Conservation (phyloP, 176 grass and related monocot species). For the Ananas comosus region DNA sequence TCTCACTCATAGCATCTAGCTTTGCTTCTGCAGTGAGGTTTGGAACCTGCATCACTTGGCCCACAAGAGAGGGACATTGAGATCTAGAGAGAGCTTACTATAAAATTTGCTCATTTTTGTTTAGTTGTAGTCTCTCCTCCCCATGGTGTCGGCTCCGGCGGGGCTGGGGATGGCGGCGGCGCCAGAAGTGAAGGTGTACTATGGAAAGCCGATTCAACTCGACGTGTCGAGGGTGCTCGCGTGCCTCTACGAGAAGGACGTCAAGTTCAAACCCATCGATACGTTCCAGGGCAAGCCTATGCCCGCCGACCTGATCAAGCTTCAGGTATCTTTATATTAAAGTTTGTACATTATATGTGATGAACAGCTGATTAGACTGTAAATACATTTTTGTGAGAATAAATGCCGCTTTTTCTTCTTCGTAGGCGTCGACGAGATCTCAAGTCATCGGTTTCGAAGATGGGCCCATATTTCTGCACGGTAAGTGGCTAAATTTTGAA, state of each 20-base stretch:
- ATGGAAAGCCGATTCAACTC: slow-evolving; percentile 59
- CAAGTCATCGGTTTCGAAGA: slow-evolving; percentile 62
- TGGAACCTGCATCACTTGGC: slow-evolving; percentile 35
- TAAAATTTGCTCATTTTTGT: slow-evolving; percentile 15
- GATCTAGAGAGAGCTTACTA: slow-evolving; percentile 14
- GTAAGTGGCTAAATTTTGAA: slow-evolving; percentile 25
- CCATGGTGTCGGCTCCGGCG: slow-evolving; percentile 36
- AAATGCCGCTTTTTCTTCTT: slow-evolving; percentile 5
- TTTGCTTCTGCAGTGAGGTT: slow-evolving; percentile 60
- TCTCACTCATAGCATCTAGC: slow-evolving; percentile 53
- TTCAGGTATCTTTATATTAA: slow-evolving; percentile 49
- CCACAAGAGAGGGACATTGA: not conserved
- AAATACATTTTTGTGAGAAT: too few species aligned
- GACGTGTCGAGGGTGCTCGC: slow-evolving; percentile 84
- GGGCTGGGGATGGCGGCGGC: slow-evolving; percentile 29
- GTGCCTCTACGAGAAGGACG: slow-evolving; percentile 72
- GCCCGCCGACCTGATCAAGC: slow-evolving; percentile 39
- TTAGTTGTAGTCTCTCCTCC: not conserved
- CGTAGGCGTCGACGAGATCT: slow-evolving; percentile 47
- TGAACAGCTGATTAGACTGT: too few species aligned
- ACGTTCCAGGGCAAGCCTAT: slow-evolving; percentile 24
- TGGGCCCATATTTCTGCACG: slow-evolving; percentile 52
- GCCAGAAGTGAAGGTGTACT: slow-evolving; percentile 60
- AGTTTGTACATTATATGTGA: not conserved
- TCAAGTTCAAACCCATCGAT: slow-evolving; percentile 29